Conservation (phyloP, 352 stramenopile genomes). For the Thraustochytrium striatum region DNA sequence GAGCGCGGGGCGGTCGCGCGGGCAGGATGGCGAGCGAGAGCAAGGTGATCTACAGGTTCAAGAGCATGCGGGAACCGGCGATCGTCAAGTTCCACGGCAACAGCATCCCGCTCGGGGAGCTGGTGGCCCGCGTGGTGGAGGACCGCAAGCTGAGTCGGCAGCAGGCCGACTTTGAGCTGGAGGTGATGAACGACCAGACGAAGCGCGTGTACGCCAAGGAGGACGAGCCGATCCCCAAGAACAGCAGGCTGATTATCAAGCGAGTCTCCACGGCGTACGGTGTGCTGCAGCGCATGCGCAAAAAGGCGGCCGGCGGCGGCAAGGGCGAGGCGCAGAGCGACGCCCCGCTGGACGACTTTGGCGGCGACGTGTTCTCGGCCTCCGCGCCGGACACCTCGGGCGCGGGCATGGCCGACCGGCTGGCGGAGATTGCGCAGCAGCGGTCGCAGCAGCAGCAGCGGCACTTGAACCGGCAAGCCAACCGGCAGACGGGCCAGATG, state of each 20-base stretch:
- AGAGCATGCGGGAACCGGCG: background rate
- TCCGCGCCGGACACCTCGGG: background rate
- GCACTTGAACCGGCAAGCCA: background rate
- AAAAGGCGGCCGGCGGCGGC: background rate
- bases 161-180: conserved; percentile 24
- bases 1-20: too few relatives aligned
- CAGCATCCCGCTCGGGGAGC: conserved; percentile 24
- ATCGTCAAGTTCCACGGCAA: conserved; percentile 38
- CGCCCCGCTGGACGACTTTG: background rate
- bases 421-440: background rate
- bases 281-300: conserved; percentile 1
- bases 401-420: background rate
- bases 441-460: background rate
- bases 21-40: background rate
- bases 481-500: background rate
- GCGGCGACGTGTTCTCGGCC: background rate
- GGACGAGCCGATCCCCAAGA: conserved; percentile 21
- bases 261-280: background rate
- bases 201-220: conserved; percentile 14
- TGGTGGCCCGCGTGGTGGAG: conserved; percentile 30
- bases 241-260: conserved; percentile 22
- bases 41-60: conserved; percentile 42
- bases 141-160: conserved; percentile 19
- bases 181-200: conserved; percentile 6
- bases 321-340: background rate